Percentiles rank a stretch among this genome's conserved stretches.
These are phyloP conservation scores for Albifimbria verrucaria DNA, from an alignment of 2,329 filamentous ascomycete species.

Conservation along the genomic window DNA sequence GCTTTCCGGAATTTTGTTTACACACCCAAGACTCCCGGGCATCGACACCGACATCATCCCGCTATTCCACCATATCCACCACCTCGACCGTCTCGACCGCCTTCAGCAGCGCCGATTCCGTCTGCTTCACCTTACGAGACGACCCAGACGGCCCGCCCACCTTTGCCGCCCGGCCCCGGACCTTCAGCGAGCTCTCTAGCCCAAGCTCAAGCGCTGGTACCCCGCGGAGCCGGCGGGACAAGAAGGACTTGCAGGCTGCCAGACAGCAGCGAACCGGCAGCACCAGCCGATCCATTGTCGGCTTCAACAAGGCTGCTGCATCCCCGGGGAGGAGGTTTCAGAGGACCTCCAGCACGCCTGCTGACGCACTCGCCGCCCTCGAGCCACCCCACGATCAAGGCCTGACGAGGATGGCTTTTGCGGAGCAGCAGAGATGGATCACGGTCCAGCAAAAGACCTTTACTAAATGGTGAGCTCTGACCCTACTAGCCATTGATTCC, in stretches of 20 bases:
- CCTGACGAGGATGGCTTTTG: slow-evolving; percentile 58
- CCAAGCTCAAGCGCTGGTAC: slow-evolving; percentile 23
- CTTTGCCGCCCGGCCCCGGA: slow-evolving; percentile 14
- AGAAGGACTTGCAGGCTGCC: slow-evolving; percentile 47
- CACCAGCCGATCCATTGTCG: slow-evolving; percentile 19
- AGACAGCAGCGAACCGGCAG: slow-evolving; percentile 43
- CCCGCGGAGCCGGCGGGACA: slow-evolving; percentile 40
- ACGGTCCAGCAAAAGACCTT: slow-evolving; percentile 98
- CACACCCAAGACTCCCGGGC: slow-evolving; percentile 14
- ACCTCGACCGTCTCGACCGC: slow-evolving; percentile 17
- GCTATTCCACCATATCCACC: slow-evolving; percentile 12
- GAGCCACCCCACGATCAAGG: slow-evolving; percentile 48
- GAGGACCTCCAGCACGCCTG: slow-evolving; percentile 32
- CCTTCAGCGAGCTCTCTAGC: slow-evolving; percentile 17
- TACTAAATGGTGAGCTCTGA: slow-evolving; percentile 71
- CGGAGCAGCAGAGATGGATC: slow-evolving; percentile 65
- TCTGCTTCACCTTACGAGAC: slow-evolving; percentile 10
- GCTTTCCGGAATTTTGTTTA: slow-evolving; percentile 44
- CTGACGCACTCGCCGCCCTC: slow-evolving; percentile 41
- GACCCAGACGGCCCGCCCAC: slow-evolving; percentile 13
- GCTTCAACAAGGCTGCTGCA: not conserved
- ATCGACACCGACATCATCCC: slow-evolving; percentile 8
- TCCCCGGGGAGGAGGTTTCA: slow-evolving; percentile 18
- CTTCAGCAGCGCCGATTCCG: slow-evolving; percentile 12
- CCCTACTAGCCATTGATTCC: not conserved